These are phyloP conservation scores for Aspergillus jensenii DNA, from an alignment of 2,329 filamentous ascomycete species.

Conservation along the genomic window DNA sequence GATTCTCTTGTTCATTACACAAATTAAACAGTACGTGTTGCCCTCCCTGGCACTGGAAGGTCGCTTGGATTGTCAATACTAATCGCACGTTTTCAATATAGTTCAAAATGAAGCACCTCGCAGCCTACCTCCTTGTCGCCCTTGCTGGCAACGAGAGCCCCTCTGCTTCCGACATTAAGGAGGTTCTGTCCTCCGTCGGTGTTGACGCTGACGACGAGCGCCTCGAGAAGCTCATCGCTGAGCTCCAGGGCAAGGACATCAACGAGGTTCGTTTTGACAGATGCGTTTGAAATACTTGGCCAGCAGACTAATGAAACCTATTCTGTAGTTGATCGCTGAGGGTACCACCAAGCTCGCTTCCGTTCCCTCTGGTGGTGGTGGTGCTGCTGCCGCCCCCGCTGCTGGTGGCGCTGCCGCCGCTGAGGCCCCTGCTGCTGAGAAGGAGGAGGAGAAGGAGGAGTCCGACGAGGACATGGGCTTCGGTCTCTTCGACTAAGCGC, in stretches of 20 bases:
- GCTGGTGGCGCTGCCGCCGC: slow-evolving; percentile 68
- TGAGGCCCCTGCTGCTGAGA: slow-evolving; percentile 66
- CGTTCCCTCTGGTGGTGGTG: slow-evolving; percentile 85
- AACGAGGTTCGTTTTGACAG: slow-evolving; percentile 68
- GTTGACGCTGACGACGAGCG: slow-evolving; percentile 91
- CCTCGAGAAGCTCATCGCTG: slow-evolving; percentile 79
- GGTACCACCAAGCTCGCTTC: slow-evolving; percentile 94
- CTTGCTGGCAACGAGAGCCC: slow-evolving; percentile 90
- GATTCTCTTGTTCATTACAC: slow-evolving; percentile 59
- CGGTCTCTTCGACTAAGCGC: slow-evolving; percentile 65
- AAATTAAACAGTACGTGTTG: slow-evolving; percentile 29
- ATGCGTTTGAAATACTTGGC: not conserved
- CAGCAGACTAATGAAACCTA: slow-evolving; percentile 15
- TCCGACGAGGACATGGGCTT: slow-evolving; percentile 74
- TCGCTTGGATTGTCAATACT: slow-evolving; percentile 9
- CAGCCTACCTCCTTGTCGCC: slow-evolving; percentile 95
- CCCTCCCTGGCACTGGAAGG: not conserved
- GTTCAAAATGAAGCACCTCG: slow-evolving; percentile 98
- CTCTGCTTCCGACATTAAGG: slow-evolving; percentile 81
- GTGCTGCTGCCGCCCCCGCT: slow-evolving; percentile 45
- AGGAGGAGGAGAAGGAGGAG: slow-evolving; percentile 75
- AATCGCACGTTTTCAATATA: slow-evolving; percentile 15
- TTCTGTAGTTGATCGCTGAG: slow-evolving; percentile 76
- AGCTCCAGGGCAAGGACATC: slow-evolving; percentile 70
- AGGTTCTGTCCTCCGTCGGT: slow-evolving; percentile 87